Evolutionary conservation across 2,329 filamentous ascomycete genomes (phyloP), one percentile per base, ranked within the genome.

Genomic region (Colletotrichum higginsianum): DNA sequence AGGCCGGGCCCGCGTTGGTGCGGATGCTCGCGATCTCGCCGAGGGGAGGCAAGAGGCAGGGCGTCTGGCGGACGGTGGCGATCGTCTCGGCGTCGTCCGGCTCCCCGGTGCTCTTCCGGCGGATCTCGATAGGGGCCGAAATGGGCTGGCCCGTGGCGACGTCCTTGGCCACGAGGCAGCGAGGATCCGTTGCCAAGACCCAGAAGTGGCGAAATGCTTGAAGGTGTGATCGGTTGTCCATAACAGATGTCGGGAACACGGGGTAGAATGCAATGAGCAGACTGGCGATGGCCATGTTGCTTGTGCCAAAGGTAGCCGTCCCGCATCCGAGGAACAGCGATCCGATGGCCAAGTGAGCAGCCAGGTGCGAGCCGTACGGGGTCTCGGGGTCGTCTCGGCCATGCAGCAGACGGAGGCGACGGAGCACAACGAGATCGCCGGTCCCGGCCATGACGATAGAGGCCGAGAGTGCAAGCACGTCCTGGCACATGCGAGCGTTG

Each of bases 191-290:
- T 1, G 96, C 96, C 4, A 99, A 87, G 13, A 98, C 96, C 96
- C 96, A 99, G 78, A 99, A 93, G 82, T 99, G 96, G 6, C 97
- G 91, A 84, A 99, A 96, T 4, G 97, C 96, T 84, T 99, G 96
- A 7, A 99, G 87, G 77, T 99, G 96, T 13, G 94, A 95, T 75
- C 94, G 93, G 79, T 98, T 98, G 83, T 99, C 96, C 77, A 97
- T 93, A 2, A 98, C 94, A 40, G 90, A 92, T 12, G 90, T 92
- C 0, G 96, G 96, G 79, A 97, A 98, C 23, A 98, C 88, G 0
- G 96, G 96, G 78, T 99, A 99, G 80, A 99, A 97, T 1, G 96
- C 93, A 53, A 96, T 92, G 9, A 99, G 89, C 8, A 99, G 86
- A 15, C 94, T 90, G 1, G 94, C 96, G 60, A 97, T 91, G 12